Evolutionary conservation across 1,139 yeast genomes (phyloP).

Genomic region (Diutina siamensis): DNA sequence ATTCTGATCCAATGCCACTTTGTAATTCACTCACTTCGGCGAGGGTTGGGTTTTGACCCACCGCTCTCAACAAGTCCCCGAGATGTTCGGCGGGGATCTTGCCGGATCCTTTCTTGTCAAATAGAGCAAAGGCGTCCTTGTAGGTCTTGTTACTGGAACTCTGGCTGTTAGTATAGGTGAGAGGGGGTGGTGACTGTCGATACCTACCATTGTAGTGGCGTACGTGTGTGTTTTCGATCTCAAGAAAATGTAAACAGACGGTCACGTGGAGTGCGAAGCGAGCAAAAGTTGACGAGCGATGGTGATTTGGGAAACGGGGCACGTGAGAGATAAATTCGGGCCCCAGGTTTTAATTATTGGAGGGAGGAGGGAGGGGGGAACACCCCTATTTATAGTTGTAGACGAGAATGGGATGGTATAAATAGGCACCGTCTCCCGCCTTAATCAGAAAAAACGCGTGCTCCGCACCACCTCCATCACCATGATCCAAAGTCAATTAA

Average conservation of each 20-base stretch:
- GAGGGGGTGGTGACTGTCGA: not conserved
- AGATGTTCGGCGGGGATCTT: constrained; percentile 77
- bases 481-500: not conserved
- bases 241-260: constrained; percentile 1
- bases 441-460: not conserved
- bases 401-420: too few species aligned
- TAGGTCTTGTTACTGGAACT: constrained; percentile 47
- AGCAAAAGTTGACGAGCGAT: not conserved
- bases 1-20: constrained; percentile 30
- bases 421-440: not conserved
- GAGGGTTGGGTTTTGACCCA: constrained; percentile 96
- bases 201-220: not conserved
- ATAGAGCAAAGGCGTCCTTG: constrained; percentile 94
- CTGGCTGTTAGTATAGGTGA: constrained; percentile 13
- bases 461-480: not conserved
- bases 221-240: not conserved
- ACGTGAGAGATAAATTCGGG: too few species aligned
- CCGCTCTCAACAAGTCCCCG: constrained; percentile 91
- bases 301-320: too few species aligned
- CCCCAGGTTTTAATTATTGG: too few species aligned
- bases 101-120: constrained; percentile 95
- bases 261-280: not conserved
- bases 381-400: too few species aligned
- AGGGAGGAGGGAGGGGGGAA: too few species aligned
- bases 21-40: constrained; percentile 77